Evolutionary conservation across 495 filamentous ascomycete species (phyloP), one percentile per base, ranked within the genome.

Genomic region (Achaetomiella virescens): DNA sequence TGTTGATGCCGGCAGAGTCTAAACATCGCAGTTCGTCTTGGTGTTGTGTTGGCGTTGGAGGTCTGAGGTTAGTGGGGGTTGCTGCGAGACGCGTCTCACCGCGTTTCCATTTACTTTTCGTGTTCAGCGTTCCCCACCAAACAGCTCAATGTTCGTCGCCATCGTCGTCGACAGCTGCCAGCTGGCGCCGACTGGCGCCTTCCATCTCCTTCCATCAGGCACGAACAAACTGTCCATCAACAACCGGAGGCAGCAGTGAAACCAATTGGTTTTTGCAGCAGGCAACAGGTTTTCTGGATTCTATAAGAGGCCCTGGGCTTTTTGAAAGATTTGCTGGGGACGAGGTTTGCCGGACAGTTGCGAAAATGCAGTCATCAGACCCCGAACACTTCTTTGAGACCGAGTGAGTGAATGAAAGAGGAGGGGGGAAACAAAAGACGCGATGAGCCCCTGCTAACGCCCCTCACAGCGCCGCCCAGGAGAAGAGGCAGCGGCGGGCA

Each of bases 321-420:
- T n/a, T 11, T 18, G 1, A 12, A 6, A 15, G 20, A 3, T n/a
- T 33, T n/a, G 21, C 22, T 14, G 6, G 0, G 10, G 14, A 37
- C 1, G n/a, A 17, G 29, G 10, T 21, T 36, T 31, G 1, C 10
- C 53, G 9, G 27, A 5, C 27, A 31, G 5, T 9, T 5, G 9
- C 27, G 9, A 62, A 59, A 17, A 69, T 69, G 66, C 66, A 69
- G 60, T 68, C 70, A 38, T 66, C 68, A 29, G 61, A 73, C 58
- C 64, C 67, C 8, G 60, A 68, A 14, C 65, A 92, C 64, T 97
- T 93, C 78, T 97, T 97, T 69, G 90, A 97, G 71, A 92, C 90
- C 17, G 85, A 85, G 85, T 90, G 77, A 67, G 80, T 48, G 37
- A 29, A 20, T 2, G 24, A 1, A 35, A 2, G 20, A 1, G 48